These are phyloP conservation scores for Kluyveromyces lactis DNA, from an alignment of 805 yeast genomes.

Conservation along the genomic window DNA sequence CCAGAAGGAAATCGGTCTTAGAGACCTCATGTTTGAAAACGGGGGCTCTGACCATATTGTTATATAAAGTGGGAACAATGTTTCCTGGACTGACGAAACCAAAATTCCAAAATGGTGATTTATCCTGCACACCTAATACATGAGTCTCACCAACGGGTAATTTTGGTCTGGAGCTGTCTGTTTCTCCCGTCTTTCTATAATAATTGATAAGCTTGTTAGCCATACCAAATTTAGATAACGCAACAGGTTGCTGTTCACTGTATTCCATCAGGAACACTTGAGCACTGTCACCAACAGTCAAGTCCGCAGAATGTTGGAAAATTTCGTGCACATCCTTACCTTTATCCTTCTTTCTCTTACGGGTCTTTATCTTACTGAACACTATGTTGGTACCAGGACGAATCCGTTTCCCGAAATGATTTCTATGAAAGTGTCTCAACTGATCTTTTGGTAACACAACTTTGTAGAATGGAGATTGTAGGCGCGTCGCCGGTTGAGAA, in stretches of 20 bases:
- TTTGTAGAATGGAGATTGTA: conserved; percentile 87
- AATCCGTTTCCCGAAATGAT: conserved; percentile 48
- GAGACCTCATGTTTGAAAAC: conserved; percentile 76
- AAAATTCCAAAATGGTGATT: conserved; percentile 97
- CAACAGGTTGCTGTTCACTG: conserved; percentile 79
- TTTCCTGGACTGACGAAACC: conserved; percentile 95
- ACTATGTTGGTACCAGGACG: conserved; percentile 71
- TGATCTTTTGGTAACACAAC: conserved; percentile 62
- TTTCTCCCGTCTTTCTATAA: conserved; percentile 74
- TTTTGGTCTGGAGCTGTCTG: conserved; percentile 82
- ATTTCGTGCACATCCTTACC: conserved; percentile 75
- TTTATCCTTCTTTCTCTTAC: conserved; percentile 85
- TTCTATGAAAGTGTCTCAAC: conserved; percentile 73
- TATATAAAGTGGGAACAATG: conserved; percentile 87
- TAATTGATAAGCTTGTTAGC: conserved; percentile 88
- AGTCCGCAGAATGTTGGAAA: conserved; percentile 60
- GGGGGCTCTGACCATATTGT: conserved; percentile 88
- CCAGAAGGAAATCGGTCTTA: conserved; percentile 71
- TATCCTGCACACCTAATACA: conserved; percentile 90
- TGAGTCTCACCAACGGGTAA: conserved; percentile 88
- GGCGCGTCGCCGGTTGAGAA: conserved; percentile 73
- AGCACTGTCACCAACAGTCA: conserved; percentile 78
- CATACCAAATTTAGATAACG: conserved; percentile 89
- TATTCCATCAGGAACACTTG: conserved; percentile 76
- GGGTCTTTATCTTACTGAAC: conserved; percentile 62